Base-by-base conservation (phyloP, 73 alveolate genomes). In the Tetrahymena thermophila region DNA sequence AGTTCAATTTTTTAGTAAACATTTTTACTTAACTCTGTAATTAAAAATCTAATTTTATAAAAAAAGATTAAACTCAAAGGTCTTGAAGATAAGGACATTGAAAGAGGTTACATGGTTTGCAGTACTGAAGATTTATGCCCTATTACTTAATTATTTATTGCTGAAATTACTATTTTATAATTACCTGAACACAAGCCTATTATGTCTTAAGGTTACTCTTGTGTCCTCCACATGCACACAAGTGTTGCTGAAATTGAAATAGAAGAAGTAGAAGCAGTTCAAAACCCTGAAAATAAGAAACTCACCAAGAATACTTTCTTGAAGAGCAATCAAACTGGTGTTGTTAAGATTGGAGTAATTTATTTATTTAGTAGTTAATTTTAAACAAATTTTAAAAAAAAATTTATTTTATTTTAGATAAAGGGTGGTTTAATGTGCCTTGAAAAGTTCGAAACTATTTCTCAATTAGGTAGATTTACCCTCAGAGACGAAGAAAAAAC, bases 401-500 rank as follows among this genome's bases (percentile, higher is more conserved):
- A n/a, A 4, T 28, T 71, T 71, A 23, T 19, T 95, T 95, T 94
- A 96, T 96, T 34, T 95, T 96, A 84, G 96, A 95, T 96, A 23
- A 96, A 28, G 94, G 89, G 89, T 71, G 42, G 89, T 71, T 71
- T 71, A 71, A 28, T 98, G 50, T 98, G 99, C 84, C 97, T 98
- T 83, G 99, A 98, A 94, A 96, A 96, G 96, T 98, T 96, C 93
- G 97, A 96, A 34, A 95, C 96, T n/a, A 93, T 97, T 93, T 94
- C 95, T 94, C 93, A 96, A 94, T 94, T 98, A 84, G 99, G 99
- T 94, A 96, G 99, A 97, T 98, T 98, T 96, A 96, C 98, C 13
- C 96, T 98, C 96, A 98, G 99, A 96, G 98, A 98, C 94, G 98
- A 98, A 97, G 99, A 98, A 25, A 97, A 96, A 96, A 84, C 96